Evolutionary conservation across 768 basidiomycete genomes (phyloP), one percentile per base, ranked within the genome.

Genomic region (Lentinus tigrinus): DNA sequence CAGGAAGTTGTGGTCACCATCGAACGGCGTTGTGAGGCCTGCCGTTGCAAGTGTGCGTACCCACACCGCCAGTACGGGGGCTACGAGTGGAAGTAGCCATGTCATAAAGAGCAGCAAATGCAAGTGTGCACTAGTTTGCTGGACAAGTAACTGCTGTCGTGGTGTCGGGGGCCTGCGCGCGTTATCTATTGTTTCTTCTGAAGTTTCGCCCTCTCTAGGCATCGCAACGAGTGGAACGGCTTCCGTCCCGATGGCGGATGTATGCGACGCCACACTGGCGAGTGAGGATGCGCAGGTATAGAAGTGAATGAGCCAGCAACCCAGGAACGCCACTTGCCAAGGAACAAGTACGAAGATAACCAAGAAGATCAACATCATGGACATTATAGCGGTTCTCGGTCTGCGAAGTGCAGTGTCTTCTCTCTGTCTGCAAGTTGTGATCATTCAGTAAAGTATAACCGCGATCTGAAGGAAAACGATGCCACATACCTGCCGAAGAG

Each of bases 261-360:
- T 21, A 17, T 40, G 24, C 21, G 56, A 52, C 40, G 17, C 47
- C 16, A 48, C 21, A 10, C 50, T 47, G 10, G 52, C 54, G 7
- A 57, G 60, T 44, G 50, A 47, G 3, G 63, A n/a, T 14, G 68
- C 80, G 63, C 88, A 91, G 37, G 84, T 87, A 64, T 82, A 75
- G 44, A 92, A 73, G 58, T 93, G 92, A 50, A 89, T 83, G n/a
- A 87, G 58, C 85, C 91, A 92, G 63, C 86, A 86, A 19, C 91
- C 87, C 23, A 96, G 78, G 72, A 89, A 95, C 4, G 89, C 93
- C 10, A 95, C 89, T 72, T 97, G 95, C 85, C 92, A 93, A 0
- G 95, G 95, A n/a, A 95, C 77, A 52, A 94, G 74, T 38, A 91
- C 62, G 57, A 88, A 81, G 38, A 95, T 85, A n/a, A 87, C 73